A percentile compares a stretch with the other conserved stretches of the same genome.
These are phyloP conservation scores for Diaporthe vexans DNA, from an alignment of 2,329 filamentous ascomycete species.

Conservation along the genomic window DNA sequence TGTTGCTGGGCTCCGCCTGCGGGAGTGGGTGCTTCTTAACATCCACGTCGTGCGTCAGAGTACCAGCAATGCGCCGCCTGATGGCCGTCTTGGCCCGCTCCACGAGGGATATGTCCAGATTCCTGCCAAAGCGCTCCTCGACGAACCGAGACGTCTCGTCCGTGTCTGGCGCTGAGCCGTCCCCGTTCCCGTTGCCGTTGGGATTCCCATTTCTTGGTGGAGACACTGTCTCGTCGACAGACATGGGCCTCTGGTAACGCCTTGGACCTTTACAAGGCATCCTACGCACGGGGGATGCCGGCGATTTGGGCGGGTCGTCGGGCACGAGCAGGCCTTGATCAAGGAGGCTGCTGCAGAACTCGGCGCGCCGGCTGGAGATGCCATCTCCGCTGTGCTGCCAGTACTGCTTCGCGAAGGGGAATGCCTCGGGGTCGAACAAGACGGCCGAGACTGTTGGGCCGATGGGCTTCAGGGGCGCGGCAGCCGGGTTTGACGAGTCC, in stretches of 20 bases:
- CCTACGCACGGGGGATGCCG: conserved; percentile 45
- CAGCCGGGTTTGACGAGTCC: conserved; percentile 65
- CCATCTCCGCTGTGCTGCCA: conserved; percentile 98
- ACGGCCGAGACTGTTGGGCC: conserved; percentile 77
- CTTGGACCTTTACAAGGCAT: conserved; percentile 78
- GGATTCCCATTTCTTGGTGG: conserved; percentile 40
- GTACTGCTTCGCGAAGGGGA: conserved; percentile 86
- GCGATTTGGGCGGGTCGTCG: conserved; percentile 45
- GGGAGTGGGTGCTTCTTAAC: conserved; percentile 67
- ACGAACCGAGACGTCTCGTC: conserved; percentile 85
- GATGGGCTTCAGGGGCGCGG: conserved; percentile 67
- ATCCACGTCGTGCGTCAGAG: conserved; percentile 80
- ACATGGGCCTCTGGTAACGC: conserved; percentile 78
- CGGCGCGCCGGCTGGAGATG: conserved; percentile 89
- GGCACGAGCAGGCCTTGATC: conserved; percentile 72
- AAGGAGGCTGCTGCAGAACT: conserved; percentile 86
- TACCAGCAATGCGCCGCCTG: conserved; percentile 88
- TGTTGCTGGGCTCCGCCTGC: conserved; percentile 61
- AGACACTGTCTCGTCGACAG: conserved; percentile 52
- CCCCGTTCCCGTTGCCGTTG: conserved; percentile 42
- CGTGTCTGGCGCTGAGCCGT: conserved; percentile 53
- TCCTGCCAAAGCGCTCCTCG: conserved; percentile 94
- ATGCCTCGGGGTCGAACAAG: conserved; percentile 77
- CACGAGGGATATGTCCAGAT: conserved; percentile 84
- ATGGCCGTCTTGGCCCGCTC: conserved; percentile 89